These are phyloP conservation scores for Sugiyamaella marilandica DNA, from an alignment of 805 yeast genomes.

Conservation along the genomic window DNA sequence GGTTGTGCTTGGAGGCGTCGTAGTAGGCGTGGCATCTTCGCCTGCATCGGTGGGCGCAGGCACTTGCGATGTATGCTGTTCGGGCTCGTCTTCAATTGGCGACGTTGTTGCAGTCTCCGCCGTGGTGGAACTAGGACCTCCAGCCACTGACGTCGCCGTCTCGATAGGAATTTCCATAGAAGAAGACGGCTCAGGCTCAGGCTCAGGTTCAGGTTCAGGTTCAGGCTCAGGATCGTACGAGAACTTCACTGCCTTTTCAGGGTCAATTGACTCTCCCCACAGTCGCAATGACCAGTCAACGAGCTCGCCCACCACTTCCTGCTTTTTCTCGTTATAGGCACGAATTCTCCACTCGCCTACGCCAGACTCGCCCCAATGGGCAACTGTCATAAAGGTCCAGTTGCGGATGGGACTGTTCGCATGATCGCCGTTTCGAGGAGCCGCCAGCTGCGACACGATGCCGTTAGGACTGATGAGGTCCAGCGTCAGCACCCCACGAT, in stretches of 20 bases:
- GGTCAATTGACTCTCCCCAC: conserved; percentile 76
- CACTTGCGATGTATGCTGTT: neutral
- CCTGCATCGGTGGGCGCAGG: neutral
- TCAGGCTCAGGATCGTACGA: conserved; percentile 38
- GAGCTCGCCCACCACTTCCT: conserved; percentile 33
- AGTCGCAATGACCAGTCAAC: conserved; percentile 70
- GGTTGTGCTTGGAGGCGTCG: conserved; percentile 3
- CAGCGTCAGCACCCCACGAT: conserved; percentile 67
- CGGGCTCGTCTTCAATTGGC: neutral
- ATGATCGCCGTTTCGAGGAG: conserved; percentile 55
- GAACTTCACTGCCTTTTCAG: conserved; percentile 53
- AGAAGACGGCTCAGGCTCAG: conserved; percentile 11
- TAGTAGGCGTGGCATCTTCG: conserved; percentile 5
- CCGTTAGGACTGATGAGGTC: conserved; percentile 73
- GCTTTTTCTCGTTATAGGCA: conserved; percentile 40
- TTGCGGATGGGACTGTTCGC: conserved; percentile 55
- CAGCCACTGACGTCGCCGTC: conserved; percentile 4
- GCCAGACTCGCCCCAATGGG: conserved; percentile 90
- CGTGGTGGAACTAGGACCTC: neutral
- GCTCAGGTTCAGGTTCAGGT: conserved; percentile 9
- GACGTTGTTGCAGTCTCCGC: neutral
- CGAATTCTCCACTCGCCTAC: conserved; percentile 77
- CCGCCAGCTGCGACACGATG: conserved; percentile 66
- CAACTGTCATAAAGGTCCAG: conserved; percentile 97
- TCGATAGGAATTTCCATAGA: conserved; percentile 19